A percentile compares a stretch with the other conserved stretches of the same genome.
Evolutionary conservation across 257 asterid genomes (phyloP).

Genomic region (Salvia miltiorrhiza): DNA sequence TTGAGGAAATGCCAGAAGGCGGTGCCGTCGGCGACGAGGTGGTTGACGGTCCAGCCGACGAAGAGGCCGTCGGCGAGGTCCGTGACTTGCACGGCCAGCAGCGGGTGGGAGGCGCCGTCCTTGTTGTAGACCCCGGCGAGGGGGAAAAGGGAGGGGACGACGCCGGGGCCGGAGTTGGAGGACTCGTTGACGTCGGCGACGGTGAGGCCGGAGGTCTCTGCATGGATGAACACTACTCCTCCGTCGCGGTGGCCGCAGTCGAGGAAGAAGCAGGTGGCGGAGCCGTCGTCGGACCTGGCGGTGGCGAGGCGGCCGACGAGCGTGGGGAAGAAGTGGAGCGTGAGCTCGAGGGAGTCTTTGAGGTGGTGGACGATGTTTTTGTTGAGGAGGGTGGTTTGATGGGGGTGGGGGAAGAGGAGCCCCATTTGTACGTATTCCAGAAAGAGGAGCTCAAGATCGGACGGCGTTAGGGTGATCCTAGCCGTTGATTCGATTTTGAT

Average conservation of each 20-base stretch:
- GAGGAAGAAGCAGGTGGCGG: conserved; percentile 26
- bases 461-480: conserved; percentile 26
- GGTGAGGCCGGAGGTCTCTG: neutral
- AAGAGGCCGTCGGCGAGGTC: conserved; percentile 38
- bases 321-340: conserved; percentile 40
- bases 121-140: conserved; percentile 27
- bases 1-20: conserved; percentile 40
- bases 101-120: conserved; percentile 33
- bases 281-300: conserved; percentile 2
- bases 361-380: conserved; percentile 31
- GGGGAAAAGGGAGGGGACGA: conserved; percentile 28
- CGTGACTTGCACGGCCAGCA: conserved; percentile 39
- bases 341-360: conserved; percentile 26
- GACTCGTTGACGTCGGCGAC: conserved; percentile 29
- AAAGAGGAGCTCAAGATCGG: conserved; percentile 33
- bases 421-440: conserved; percentile 35
- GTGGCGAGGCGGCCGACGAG: conserved; percentile 36
- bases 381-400: conserved; percentile 3
- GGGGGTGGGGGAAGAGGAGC: conserved; percentile 30
- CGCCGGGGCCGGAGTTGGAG: conserved; percentile 8
- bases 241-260: conserved; percentile 16
- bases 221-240: conserved; percentile 36
- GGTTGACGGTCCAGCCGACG: conserved; percentile 37
- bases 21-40: conserved; percentile 32
- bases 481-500: conserved; percentile 12